Conservation (phyloP, 139 green algal genomes). For the Picochlorum sp. region DNA sequence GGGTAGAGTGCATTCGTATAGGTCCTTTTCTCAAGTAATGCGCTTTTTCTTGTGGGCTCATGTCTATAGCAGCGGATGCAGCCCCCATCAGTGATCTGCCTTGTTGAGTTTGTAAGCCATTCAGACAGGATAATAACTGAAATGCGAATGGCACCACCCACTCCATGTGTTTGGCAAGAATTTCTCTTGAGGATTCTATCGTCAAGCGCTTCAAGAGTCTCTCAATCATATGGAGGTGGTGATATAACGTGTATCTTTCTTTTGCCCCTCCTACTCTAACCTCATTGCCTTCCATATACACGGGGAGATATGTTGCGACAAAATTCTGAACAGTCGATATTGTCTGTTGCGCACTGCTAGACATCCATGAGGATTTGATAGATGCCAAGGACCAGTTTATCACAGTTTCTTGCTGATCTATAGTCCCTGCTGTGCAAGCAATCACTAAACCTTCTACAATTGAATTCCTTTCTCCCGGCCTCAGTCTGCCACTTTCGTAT, state of each 20-base stretch:
- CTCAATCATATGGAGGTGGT: constrained; percentile 64
- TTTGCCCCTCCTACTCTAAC: constrained; percentile 12
- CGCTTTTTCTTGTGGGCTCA: constrained; percentile 59
- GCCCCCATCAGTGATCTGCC: constrained; percentile 23
- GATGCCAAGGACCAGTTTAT: constrained; percentile 40
- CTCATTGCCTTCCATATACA: not conserved
- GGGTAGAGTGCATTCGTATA: not conserved
- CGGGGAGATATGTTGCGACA: constrained; percentile 27
- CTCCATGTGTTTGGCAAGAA: constrained; percentile 27
- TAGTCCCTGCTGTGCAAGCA: constrained; percentile 20
- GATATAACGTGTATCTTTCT: constrained; percentile 54
- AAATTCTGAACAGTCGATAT: constrained; percentile 42
- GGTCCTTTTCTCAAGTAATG: constrained; percentile 36
- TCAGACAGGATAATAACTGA: constrained; percentile 35
- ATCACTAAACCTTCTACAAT: constrained; percentile 51
- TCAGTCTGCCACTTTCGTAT: constrained; percentile 43
- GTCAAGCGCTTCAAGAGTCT: constrained; percentile 31
- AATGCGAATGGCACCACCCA: constrained; percentile 37
- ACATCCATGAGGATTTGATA: constrained; percentile 44
- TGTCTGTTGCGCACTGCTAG: constrained; percentile 30
- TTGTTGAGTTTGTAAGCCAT: constrained; percentile 38
- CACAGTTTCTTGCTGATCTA: constrained; percentile 30
- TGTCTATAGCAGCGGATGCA: constrained; percentile 26
- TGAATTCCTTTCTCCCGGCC: constrained; percentile 51
- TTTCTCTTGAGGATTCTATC: constrained; percentile 2